Percentiles rank a stretch among this genome's conserved stretches.
phyloP scores from a whole-genome alignment of 305 asterid species.

The Ilex paraguariensis region DNA sequence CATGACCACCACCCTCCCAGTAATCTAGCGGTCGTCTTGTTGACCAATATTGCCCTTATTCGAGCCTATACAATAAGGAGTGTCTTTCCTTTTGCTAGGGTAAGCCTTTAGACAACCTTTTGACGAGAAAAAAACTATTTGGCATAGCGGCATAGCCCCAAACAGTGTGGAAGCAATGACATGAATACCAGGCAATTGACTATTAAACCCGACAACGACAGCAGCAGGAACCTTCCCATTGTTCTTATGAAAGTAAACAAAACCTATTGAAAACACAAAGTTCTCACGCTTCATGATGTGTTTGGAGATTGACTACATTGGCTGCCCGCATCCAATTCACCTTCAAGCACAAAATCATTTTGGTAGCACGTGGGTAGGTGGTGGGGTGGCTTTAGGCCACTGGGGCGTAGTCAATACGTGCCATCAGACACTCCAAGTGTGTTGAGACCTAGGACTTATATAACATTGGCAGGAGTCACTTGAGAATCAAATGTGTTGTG shows the following conservation, averaged over 20 bases:
- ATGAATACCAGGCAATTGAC: slow-evolving; percentile 89
- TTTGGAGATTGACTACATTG: slow-evolving; percentile 50
- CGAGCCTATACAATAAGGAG: too few species aligned
- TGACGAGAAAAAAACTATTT: too few species aligned
- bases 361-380: slow-evolving; percentile 98
- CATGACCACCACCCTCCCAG: too few species aligned
- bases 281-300: slow-evolving; percentile 57
- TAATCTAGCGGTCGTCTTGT: too few species aligned
- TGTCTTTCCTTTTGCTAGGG: too few species aligned
- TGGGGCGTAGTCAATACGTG: slow-evolving; percentile 82
- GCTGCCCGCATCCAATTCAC: slow-evolving; percentile 75
- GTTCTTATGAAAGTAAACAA: slow-evolving; percentile 88
- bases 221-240: slow-evolving; percentile 59
- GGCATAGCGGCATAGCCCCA: slow-evolving; percentile 52
- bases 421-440: slow-evolving; percentile 71
- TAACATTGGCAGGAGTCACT: slow-evolving; percentile 74
- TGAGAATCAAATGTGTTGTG: slow-evolving; percentile 56
- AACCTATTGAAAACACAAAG: slow-evolving; percentile 69
- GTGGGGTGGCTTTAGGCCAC: slow-evolving; percentile 91
- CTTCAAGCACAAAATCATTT: slow-evolving; percentile 69
- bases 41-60: too few species aligned
- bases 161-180: slow-evolving; percentile 62
- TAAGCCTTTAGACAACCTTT: too few species aligned
- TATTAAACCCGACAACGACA: slow-evolving; percentile 67
- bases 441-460: slow-evolving; percentile 73